Conservation (phyloP, 805 yeast genomes). For the Kodamaea laetipori region DNA sequence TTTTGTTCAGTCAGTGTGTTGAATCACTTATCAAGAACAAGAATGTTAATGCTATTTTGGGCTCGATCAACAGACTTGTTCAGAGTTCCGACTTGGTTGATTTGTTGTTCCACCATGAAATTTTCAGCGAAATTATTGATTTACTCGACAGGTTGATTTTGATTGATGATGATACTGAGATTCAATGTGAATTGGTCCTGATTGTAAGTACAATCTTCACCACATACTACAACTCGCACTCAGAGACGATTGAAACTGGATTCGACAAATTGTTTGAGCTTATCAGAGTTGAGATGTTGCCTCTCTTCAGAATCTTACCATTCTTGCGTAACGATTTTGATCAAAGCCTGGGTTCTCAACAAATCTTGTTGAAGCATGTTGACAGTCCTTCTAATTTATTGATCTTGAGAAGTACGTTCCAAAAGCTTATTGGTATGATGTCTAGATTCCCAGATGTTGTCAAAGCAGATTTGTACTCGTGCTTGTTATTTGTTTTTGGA, state of each 20-base stretch:
- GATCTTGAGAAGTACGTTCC: constrained; percentile 51
- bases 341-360: constrained; percentile 25
- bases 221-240: constrained; percentile 34
- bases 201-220: constrained; percentile 33
- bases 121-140: constrained; percentile 76
- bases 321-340: constrained; percentile 52
- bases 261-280: constrained; percentile 76
- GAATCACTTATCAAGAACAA: constrained; percentile 62
- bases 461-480: constrained; percentile 68
- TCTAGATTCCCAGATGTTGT: constrained; percentile 67
- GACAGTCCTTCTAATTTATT: constrained; percentile 40
- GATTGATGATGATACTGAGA: constrained; percentile 60
- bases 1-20: constrained; percentile 80
- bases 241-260: constrained; percentile 48
- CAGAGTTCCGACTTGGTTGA: constrained; percentile 57
- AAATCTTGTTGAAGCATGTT: constrained; percentile 29
- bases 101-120: constrained; percentile 61
- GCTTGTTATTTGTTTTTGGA: constrained; percentile 65
- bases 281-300: constrained; percentile 65
- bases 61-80: constrained; percentile 50
- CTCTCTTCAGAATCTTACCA: constrained; percentile 62
- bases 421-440: constrained; percentile 61
- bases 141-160: constrained; percentile 71
- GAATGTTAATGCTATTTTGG: constrained; percentile 52
- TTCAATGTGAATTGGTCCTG: constrained; percentile 54